These are phyloP conservation scores for Xylariaceae sp. DNA, from an alignment of 2,329 filamentous ascomycete genomes.

Conservation along the genomic window DNA sequence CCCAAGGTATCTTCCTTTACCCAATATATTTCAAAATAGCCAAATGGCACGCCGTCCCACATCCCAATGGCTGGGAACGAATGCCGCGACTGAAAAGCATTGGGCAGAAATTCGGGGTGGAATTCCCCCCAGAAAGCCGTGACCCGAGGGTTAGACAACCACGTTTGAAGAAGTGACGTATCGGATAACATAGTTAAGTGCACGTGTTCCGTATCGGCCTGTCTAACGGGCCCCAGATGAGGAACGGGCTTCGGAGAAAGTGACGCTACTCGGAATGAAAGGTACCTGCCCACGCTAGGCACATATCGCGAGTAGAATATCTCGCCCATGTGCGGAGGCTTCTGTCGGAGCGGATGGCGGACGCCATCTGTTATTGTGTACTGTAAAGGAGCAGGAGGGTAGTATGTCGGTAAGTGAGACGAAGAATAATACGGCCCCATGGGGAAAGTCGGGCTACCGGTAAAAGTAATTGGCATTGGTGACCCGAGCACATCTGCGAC, in stretches of 20 bases:
- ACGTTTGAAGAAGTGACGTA: slow-evolving; percentile 69
- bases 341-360: slow-evolving; percentile 84
- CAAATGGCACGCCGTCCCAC: slow-evolving; percentile 95
- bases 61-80: slow-evolving; percentile 90
- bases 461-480: slow-evolving; percentile 41
- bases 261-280: slow-evolving; percentile 86
- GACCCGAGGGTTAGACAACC: slow-evolving; percentile 88
- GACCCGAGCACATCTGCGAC: slow-evolving; percentile 44
- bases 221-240: slow-evolving; percentile 62
- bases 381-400: slow-evolving; percentile 79
- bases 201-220: slow-evolving; percentile 42
- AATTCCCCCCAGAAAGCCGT: slow-evolving; percentile 80
- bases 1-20: slow-evolving; percentile 88
- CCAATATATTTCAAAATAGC: slow-evolving; percentile 98
- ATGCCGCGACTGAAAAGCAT: slow-evolving; percentile 67
- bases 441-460: slow-evolving; percentile 44
- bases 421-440: slow-evolving; percentile 76
- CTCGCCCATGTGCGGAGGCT: slow-evolving; percentile 87
- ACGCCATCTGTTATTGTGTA: slow-evolving; percentile 78
- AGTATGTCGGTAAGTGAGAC: slow-evolving; percentile 88
- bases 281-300: slow-evolving; percentile 77
- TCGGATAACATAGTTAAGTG: slow-evolving; percentile 54
- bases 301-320: slow-evolving; percentile 89
- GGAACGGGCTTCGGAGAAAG: slow-evolving; percentile 64
- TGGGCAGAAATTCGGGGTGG: slow-evolving; percentile 66